Evolutionary conservation across 345 rosid species (phyloP), one percentile per base, ranked within the genome.

Genomic region (Citrus mangshanensis): DNA sequence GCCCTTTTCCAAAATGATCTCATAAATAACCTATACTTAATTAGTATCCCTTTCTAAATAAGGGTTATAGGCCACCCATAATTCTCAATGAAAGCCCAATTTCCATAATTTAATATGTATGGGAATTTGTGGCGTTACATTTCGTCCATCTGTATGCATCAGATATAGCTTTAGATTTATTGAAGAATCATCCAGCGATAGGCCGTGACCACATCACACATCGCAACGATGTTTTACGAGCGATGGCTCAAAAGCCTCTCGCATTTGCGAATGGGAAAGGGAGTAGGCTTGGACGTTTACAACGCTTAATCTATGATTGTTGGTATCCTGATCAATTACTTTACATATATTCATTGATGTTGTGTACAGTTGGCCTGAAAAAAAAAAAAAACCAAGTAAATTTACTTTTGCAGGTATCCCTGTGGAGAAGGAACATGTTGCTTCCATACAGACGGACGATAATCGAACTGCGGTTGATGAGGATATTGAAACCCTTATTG

Each of bases 81-180:
- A n/a, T n/a, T n/a, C n/a, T n/a, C n/a, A n/a, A n/a, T n/a, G n/a
- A n/a, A n/a, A n/a, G n/a, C n/a, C n/a, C n/a, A n/a, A n/a, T n/a
- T n/a, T n/a, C n/a, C n/a, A n/a, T n/a, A n/a, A n/a, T n/a, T n/a
- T n/a, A n/a, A n/a, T n/a, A n/a, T n/a, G n/a, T n/a, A n/a, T n/a
- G n/a, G n/a, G n/a, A n/a, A n/a, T n/a, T n/a, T n/a, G n/a, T n/a
- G n/a, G n/a, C n/a, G n/a, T n/a, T n/a, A n/a, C n/a, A n/a, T n/a
- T n/a, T n/a, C 9, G 18, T 37, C 27, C n/a, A 18, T 19, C n/a
- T 35, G 37, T 14, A 12, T 62, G 34, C 32, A n/a, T 38, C 71
- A 68, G 71, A 10, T 68, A n/a, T 68, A 10, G 54, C 71, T 68
- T 68, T 68, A 38, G 71, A 68, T 68, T 68, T 68, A n/a, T 12